Evolutionary conservation across 2,329 filamentous ascomycete species (phyloP).

Genomic region (Bipolaris zeicola): DNA sequence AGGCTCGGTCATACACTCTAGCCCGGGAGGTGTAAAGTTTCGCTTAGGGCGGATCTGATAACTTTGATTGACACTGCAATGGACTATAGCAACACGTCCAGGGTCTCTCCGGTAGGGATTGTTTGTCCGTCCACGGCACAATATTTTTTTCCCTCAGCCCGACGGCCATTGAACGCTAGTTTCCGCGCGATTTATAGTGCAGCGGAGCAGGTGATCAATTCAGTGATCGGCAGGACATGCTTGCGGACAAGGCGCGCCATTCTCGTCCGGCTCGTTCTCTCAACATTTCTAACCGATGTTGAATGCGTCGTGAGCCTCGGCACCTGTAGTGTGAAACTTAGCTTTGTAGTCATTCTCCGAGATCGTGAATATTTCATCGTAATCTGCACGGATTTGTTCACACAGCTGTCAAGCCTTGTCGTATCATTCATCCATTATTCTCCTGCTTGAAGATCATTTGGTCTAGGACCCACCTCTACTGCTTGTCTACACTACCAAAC

Average conservation of each 20-base stretch:
- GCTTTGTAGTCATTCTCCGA: neutral
- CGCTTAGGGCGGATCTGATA: constrained; percentile 36
- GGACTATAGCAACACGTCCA: constrained; percentile 11
- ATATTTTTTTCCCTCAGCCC: neutral
- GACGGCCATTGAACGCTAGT: neutral
- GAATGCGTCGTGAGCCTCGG: constrained; percentile 3
- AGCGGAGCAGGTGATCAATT: neutral
- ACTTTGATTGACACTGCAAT: constrained; percentile 19
- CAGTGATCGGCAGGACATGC: neutral
- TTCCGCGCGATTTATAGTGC: constrained; percentile 1
- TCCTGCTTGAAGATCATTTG: neutral
- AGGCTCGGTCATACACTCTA: neutral
- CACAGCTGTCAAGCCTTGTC: neutral
- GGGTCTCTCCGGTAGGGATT: neutral
- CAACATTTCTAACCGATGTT: constrained; percentile 5
- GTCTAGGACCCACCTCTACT: neutral
- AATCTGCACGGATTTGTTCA: neutral
- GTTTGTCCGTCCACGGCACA: constrained; percentile 12
- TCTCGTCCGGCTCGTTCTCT: neutral
- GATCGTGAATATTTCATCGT: neutral
- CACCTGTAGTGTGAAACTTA: neutral
- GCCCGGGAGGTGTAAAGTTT: constrained; percentile 4
- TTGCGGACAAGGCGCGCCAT: neutral
- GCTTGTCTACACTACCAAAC: neutral
- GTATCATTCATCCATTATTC: neutral